Percentiles rank a stretch among this genome's conserved stretches.
Evolutionary conservation across 768 basidiomycete species (phyloP).

Genomic region (Lactarius evosmus): DNA sequence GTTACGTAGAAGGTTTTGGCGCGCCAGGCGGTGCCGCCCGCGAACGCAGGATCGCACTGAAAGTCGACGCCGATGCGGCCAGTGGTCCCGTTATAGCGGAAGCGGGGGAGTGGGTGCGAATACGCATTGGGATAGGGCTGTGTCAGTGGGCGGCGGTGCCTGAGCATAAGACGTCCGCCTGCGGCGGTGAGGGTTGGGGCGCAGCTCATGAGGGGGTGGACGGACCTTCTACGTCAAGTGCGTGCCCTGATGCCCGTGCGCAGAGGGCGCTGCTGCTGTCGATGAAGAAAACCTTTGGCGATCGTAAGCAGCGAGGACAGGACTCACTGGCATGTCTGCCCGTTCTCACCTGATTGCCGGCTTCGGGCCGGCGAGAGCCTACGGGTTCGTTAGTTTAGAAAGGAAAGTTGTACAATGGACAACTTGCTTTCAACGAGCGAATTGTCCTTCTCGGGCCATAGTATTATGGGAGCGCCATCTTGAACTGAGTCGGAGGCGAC

Average conservation of each 20-base stretch:
- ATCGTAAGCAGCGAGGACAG: neutral
- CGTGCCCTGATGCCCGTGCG: conserved; percentile 76
- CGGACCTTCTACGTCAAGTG: conserved; percentile 72
- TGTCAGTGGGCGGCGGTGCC: conserved; percentile 73
- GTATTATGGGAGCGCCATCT: conserved; percentile 59
- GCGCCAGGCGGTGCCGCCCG: conserved; percentile 49
- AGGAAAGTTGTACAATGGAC: neutral
- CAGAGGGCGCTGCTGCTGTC: conserved; percentile 77
- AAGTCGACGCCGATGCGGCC: conserved; percentile 62
- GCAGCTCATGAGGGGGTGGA: conserved; percentile 21
- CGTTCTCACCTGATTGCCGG: conserved; percentile 68
- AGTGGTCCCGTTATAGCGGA: conserved; percentile 54
- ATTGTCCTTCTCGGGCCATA: conserved; percentile 72
- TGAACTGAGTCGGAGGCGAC: conserved; percentile 49
- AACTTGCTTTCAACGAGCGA: conserved; percentile 71
- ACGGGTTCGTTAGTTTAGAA: conserved; percentile 2
- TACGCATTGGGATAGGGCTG: conserved; percentile 75
- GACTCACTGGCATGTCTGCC: too few species aligned
- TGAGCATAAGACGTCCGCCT: conserved; percentile 69
- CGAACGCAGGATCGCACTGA: conserved; percentile 57
- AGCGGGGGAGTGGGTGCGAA: conserved; percentile 72
- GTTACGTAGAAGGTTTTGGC: conserved; percentile 59
- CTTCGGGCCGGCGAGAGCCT: conserved; percentile 65
- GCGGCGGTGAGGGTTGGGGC: conserved; percentile 7
- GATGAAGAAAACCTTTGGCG: conserved; percentile 74